phyloP scores from a whole-genome alignment of 2,329 filamentous ascomycete species.

The Erysiphe pulchra region DNA sequence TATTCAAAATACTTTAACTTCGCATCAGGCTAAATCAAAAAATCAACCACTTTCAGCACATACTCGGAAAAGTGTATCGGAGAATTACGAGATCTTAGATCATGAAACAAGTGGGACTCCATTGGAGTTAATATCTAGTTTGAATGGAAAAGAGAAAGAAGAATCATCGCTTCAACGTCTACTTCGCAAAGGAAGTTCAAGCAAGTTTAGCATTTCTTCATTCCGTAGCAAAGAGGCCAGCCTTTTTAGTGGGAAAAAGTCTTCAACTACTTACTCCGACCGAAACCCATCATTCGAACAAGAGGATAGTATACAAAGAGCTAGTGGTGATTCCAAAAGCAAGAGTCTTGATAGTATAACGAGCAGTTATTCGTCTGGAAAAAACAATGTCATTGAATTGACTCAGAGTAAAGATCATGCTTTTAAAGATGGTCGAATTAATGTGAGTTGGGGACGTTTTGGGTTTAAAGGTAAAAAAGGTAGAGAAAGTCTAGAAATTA shows the following conservation, averaged over 20 bases:
- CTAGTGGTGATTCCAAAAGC: conserved; percentile 23
- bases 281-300: conserved; percentile 28
- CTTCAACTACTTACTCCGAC: conserved; percentile 25
- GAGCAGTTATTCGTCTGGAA: conserved; percentile 28
- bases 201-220: conserved; percentile 37
- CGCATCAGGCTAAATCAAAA: conserved; percentile 15
- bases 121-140: conserved; percentile 22
- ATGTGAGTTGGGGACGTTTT: conserved; percentile 11
- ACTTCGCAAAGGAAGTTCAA: conserved; percentile 37
- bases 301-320: conserved; percentile 28
- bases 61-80: conserved; percentile 30
- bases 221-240: conserved; percentile 25
- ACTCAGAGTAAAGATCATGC: conserved; percentile 15
- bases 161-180: conserved; percentile 27
- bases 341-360: conserved; percentile 29
- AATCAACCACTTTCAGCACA: conserved; percentile 27
- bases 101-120: conserved; percentile 27
- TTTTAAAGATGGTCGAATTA: conserved; percentile 11
- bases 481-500: conserved; percentile 11
- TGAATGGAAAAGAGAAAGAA: conserved; percentile 19
- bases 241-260: conserved; percentile 28
- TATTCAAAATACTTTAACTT: neutral
- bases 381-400: conserved; percentile 20
- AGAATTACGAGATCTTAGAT: conserved; percentile 22
- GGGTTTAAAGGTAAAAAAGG: conserved; percentile 11